Evolutionary conservation across 2,329 filamentous ascomycete genomes (phyloP), one percentile per base, ranked within the genome.

Genomic region (Lecanicillium sp.): DNA sequence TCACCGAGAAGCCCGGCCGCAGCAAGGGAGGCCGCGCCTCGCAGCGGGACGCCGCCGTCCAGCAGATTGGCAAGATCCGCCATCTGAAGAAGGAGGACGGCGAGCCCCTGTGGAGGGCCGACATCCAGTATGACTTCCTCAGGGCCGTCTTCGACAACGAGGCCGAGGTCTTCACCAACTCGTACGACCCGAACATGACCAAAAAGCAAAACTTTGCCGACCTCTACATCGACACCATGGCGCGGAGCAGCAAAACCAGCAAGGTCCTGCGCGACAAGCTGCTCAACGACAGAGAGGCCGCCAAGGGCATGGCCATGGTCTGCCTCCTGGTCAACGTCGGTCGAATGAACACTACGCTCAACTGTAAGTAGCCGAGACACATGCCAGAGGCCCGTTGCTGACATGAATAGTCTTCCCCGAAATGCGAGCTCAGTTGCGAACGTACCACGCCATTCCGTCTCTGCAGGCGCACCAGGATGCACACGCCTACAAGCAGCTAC

Each of bases 291-390:
- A 84, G 88, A 60, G 84, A 89, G 55, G 90, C 90, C 19, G 93
- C 91, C 29, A 90, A 95, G 65, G 91, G 89, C 61, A 98, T 98
- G 93, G 93, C 93, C 45, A 98, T 98, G 93, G 91, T 98, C 51
- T 98, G 93, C 67, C 72, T 98, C 55, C 72, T 98, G 59, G 93
- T 98, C 64, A 98, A 98, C 62, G 87, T 98, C 54, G 93, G 93
- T 50, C 79, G 93, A 54, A 98, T 98, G 93, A 98, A 98, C 67
- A 98, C 93, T 2, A 98, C 93, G 0, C 74, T 98, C 40, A 98
- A 98, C 62, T 97, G 90, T 95, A 73, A 62, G 82, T 66, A 47
- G 8, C 21, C 9, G 23, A 12, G 9, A 8, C 44, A 50, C 49
- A 29, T 40, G 48, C 17, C 8, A 49, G 27, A n/a, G 29, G 39